phyloP scores from a whole-genome alignment of 2,329 filamentous ascomycete species.

The Penicillium sp. region DNA sequence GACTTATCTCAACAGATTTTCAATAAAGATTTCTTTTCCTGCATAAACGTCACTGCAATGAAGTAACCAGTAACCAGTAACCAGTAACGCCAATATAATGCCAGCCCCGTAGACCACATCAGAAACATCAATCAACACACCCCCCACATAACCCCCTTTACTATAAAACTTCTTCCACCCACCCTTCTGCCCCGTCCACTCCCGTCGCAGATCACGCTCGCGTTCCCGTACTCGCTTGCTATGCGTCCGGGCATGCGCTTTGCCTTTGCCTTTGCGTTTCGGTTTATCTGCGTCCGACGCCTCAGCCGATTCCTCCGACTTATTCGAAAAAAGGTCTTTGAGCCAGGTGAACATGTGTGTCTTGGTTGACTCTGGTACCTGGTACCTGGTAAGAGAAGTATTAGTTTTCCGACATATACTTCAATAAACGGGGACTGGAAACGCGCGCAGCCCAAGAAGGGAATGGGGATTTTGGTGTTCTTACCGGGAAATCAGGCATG shows the following conservation, averaged over 20 bases:
- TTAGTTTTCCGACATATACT: background rate
- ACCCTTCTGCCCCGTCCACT: conserved; percentile 4
- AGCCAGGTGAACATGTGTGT: background rate
- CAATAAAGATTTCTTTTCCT: background rate
- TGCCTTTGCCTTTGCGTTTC: background rate
- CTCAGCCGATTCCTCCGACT: background rate
- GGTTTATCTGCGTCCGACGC: background rate
- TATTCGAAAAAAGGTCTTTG: background rate
- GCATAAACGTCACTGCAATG: background rate
- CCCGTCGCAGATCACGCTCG: conserved; percentile 1
- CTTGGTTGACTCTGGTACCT: background rate
- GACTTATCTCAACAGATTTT: background rate
- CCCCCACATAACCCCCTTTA: background rate
- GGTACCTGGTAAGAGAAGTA: background rate
- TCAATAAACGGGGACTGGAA: too few species aligned
- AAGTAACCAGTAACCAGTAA: background rate
- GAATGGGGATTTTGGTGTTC: too few species aligned
- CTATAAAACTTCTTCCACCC: conserved; percentile 1
- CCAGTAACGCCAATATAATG: background rate
- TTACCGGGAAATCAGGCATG: too few species aligned
- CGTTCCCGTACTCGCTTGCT: conserved; percentile 3
- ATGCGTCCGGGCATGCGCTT: background rate
- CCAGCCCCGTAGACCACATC: too few species aligned
- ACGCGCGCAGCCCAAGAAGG: too few species aligned
- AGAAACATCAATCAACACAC: background rate